Conservation (phyloP, 768 basidiomycete genomes). For the Hygrophorus pudorinus region DNA sequence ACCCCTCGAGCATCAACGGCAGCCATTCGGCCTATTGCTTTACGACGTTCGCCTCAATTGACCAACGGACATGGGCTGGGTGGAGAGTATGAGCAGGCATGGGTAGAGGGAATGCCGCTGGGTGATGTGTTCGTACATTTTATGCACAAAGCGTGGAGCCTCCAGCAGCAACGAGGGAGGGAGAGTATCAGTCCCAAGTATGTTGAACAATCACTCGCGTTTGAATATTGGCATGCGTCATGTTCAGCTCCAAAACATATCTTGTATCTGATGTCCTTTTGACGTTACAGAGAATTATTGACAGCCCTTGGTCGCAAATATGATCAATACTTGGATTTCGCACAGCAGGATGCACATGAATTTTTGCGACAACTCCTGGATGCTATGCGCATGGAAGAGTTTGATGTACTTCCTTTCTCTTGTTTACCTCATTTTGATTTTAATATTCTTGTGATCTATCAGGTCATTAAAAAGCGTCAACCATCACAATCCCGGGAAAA, state of each 20-base stretch:
- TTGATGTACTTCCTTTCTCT: constrained; percentile 48
- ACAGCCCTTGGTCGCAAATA: constrained; percentile 70
- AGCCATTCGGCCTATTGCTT: constrained; percentile 30
- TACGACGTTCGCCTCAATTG: constrained; percentile 50
- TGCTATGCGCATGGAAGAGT: constrained; percentile 90
- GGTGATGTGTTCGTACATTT: constrained; percentile 57
- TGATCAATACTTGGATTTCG: constrained; percentile 90
- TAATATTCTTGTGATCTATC: constrained; percentile 4
- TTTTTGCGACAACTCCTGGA: constrained; percentile 84
- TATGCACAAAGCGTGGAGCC: constrained; percentile 54
- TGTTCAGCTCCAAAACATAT: not conserved
- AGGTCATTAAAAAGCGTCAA: constrained; percentile 74
- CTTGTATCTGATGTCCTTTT: not conserved
- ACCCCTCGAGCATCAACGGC: constrained; percentile 30
- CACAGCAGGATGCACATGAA: constrained; percentile 95
- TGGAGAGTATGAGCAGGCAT: constrained; percentile 39
- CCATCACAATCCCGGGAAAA: constrained; percentile 32
- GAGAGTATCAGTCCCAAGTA: constrained; percentile 61
- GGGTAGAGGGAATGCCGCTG: constrained; percentile 55
- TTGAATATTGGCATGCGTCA: not conserved
- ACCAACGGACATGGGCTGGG: constrained; percentile 55
- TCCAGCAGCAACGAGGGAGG: constrained; percentile 40
- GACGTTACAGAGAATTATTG: constrained; percentile 45
- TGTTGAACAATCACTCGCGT: constrained; percentile 1
- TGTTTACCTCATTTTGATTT: not conserved